Conservation (phyloP, 1,284 basidiomycete genomes). For the Sporisorium iseilematis-ciliati region DNA sequence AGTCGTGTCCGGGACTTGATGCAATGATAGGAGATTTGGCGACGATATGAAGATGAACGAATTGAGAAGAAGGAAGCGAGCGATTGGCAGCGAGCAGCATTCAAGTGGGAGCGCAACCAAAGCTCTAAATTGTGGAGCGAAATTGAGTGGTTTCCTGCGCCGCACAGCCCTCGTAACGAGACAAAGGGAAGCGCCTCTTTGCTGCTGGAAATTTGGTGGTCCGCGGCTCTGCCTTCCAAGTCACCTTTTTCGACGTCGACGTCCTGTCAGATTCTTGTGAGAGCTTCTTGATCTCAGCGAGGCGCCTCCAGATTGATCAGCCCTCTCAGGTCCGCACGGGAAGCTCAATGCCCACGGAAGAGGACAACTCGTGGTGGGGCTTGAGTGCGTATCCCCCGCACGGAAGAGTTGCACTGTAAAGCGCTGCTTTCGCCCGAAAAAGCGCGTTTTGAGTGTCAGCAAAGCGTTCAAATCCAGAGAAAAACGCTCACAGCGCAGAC, state of each 20-base stretch:
- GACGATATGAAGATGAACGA: background rate
- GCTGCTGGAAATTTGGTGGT: too few species aligned
- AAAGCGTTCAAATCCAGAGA: background rate
- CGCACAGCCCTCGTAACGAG: background rate
- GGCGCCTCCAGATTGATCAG: too few species aligned
- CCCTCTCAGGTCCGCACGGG: too few species aligned
- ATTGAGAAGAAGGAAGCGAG: background rate
- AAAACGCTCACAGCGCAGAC: background rate
- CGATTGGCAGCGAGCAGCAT: slow-evolving; percentile 1
- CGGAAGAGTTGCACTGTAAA: background rate
- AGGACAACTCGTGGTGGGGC: background rate
- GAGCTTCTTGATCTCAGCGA: too few species aligned
- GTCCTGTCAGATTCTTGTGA: too few species aligned
- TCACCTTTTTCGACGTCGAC: too few species aligned
- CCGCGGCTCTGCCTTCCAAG: too few species aligned
- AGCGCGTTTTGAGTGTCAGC: background rate
- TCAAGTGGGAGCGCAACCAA: background rate
- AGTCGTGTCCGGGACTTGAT: background rate
- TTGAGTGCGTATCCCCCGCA: too few species aligned
- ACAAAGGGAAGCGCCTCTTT: too few species aligned
- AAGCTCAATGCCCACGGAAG: too few species aligned
- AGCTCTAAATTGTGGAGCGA: slow-evolving; percentile 35
- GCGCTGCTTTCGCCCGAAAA: slow-evolving; percentile 26
- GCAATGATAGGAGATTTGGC: background rate
- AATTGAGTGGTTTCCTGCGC: background rate